Conservation (phyloP, 2,329 filamentous ascomycete species). For the Madurella mycetomatis region DNA sequence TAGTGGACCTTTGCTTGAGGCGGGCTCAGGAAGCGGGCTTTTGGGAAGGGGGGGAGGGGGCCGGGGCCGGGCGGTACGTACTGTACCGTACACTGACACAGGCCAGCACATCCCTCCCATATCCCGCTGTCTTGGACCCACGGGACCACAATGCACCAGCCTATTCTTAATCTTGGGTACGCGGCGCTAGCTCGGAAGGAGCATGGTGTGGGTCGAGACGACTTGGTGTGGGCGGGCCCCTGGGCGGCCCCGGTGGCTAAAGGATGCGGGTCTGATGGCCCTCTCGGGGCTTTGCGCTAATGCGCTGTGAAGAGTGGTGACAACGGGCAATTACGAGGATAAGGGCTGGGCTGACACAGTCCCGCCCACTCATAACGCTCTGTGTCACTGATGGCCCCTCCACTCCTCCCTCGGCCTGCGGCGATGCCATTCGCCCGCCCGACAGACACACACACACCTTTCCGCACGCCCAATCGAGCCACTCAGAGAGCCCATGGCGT, state of each 20-base stretch:
- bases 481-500: not conserved
- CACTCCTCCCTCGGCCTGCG: too few relatives aligned
- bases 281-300: conserved; percentile 26
- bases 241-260: conserved; percentile 18
- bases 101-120: conserved; percentile 22
- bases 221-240: conserved; percentile 17
- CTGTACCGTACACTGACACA: conserved; percentile 15
- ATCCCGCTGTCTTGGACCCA: conserved; percentile 15
- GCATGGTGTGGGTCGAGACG: conserved; percentile 29
- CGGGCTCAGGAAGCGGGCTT: too few relatives aligned
- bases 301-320: conserved; percentile 33
- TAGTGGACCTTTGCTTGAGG: not conserved
- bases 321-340: conserved; percentile 48
- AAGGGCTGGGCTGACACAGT: conserved; percentile 49
- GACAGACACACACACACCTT: not conserved
- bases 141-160: conserved; percentile 34
- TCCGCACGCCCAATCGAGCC: conserved; percentile 1
- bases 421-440: conserved; percentile 15
- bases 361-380: conserved; percentile 16
- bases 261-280: conserved; percentile 27
- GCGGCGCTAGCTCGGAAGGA: conserved; percentile 29
- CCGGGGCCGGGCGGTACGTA: conserved; percentile 19
- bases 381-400: conserved; percentile 22
- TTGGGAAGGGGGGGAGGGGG: too few relatives aligned
- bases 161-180: conserved; percentile 41